phyloP scores from a whole-genome alignment of 2,329 filamentous ascomycete species.

The Neonectria neomacrospora region DNA sequence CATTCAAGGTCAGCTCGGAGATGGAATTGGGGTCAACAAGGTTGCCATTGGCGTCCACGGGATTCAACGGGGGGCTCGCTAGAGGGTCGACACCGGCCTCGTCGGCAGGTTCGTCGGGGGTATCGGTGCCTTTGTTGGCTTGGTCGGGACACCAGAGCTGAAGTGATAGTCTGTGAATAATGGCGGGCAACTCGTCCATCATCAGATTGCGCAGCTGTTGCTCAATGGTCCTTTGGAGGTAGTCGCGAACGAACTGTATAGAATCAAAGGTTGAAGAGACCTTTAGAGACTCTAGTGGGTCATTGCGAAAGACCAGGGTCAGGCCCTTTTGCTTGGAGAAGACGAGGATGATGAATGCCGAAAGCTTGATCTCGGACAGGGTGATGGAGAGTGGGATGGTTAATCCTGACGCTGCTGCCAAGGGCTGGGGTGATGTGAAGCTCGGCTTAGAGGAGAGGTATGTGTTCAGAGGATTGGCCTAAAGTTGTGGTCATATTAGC shows the following conservation, averaged over 20 bases:
- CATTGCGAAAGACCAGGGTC: conserved; percentile 96
- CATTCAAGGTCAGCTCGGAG: conserved; percentile 81
- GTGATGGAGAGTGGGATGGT: conserved; percentile 99
- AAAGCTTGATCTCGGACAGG: conserved; percentile 92
- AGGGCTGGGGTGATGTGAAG: conserved; percentile 91
- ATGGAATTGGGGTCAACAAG: conserved; percentile 79
- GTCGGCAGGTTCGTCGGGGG: conserved; percentile 60
- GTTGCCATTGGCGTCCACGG: conserved; percentile 83
- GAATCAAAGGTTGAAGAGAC: conserved; percentile 99
- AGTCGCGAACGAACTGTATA: conserved; percentile 97
- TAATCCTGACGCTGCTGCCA: conserved; percentile 89
- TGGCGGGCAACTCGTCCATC: conserved; percentile 97
- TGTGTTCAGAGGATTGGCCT: conserved; percentile 96
- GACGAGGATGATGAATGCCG: conserved; percentile 96
- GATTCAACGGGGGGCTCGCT: conserved; percentile 81
- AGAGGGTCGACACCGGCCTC: conserved; percentile 81
- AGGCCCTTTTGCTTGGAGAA: conserved; percentile 98
- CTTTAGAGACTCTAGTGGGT: conserved; percentile 96
- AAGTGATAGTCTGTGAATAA: conserved; percentile 92
- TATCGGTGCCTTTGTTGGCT: conserved; percentile 58
- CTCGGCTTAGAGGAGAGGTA: conserved; percentile 90
- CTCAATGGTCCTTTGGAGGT: conserved; percentile 95
- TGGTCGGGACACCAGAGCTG: conserved; percentile 92
- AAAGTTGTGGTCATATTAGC: conserved; percentile 61
- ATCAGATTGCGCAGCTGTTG: conserved; percentile 90